Conservation (phyloP, 2,329 filamentous ascomycete species). For the Reticulascus tulasneorum region DNA sequence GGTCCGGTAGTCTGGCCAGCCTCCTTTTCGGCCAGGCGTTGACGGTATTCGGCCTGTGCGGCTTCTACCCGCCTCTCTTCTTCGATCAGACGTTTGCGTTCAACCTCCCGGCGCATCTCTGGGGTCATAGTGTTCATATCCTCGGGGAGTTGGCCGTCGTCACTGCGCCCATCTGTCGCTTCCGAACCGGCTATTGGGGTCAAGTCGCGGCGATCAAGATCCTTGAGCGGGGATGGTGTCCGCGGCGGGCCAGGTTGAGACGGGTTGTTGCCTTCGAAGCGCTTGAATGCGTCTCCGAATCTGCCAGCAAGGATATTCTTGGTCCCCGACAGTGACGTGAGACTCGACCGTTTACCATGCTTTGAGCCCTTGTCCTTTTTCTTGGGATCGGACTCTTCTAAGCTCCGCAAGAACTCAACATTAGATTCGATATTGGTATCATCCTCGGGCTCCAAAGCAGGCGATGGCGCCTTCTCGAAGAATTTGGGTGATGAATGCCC, state of each 20-base stretch:
- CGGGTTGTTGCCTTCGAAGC: slow-evolving; percentile 65
- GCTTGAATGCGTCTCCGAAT: slow-evolving; percentile 90
- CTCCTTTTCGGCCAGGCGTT: slow-evolving; percentile 60
- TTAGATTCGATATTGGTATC: slow-evolving; percentile 71
- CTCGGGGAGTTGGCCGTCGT: slow-evolving; percentile 61
- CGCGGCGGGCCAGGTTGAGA: slow-evolving; percentile 29
- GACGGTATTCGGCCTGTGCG: slow-evolving; percentile 83
- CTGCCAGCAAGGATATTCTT: slow-evolving; percentile 82
- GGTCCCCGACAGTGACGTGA: slow-evolving; percentile 67
- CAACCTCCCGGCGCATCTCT: slow-evolving; percentile 85
- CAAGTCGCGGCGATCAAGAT: slow-evolving; percentile 45
- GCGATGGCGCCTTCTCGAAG: slow-evolving; percentile 35
- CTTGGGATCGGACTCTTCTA: slow-evolving; percentile 62
- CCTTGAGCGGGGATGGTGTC: slow-evolving; percentile 47
- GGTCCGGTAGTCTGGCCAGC: slow-evolving; percentile 29
- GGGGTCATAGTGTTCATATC: slow-evolving; percentile 70
- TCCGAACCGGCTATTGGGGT: slow-evolving; percentile 76
- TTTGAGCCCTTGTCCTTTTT: slow-evolving; percentile 51
- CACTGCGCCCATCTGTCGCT: slow-evolving; percentile 62
- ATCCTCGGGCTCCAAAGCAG: slow-evolving; percentile 43
- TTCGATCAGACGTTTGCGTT: slow-evolving; percentile 73
- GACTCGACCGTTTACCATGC: slow-evolving; percentile 68
- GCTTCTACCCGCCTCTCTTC: slow-evolving; percentile 88
- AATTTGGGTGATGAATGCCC: slow-evolving; percentile 28
- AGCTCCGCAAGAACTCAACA: slow-evolving; percentile 74